Base-by-base conservation (phyloP, 2,329 filamentous ascomycete species). In the Hymenoscyphus albidus region DNA sequence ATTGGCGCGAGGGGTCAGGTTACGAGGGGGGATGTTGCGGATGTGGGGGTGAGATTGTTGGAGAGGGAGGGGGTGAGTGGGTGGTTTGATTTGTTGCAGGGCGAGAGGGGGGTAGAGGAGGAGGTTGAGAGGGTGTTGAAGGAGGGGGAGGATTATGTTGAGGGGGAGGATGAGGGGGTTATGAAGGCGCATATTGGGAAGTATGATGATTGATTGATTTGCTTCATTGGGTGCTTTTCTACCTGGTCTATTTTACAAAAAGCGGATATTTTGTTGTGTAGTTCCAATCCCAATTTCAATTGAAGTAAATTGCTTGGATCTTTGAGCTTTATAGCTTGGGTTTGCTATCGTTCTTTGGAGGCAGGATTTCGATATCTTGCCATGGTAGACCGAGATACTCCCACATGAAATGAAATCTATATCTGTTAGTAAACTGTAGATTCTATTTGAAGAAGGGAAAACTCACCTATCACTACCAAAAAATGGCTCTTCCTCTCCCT, bases 381-480 rank as follows among this genome's bases (percentile, higher is more conserved):
- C 82, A 87, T 4, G 84, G 84, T 58, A 92, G 70, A 0, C 80
- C 87, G 56, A 93, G 74, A 73, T 85, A 89, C 64, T 83, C 79
- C 77, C 88, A 93, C 70, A 93, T 83, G 70, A 85, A 89, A 69
- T 87, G 83, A 75, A 88, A 91, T 64, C 88, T 87, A 57, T 31
- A 27, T 35, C 5, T 10, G 12, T 58, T 14, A 44, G 22, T 27
- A n/a, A 22, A 22, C 35, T 13, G 1, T 56, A 48, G 0, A 55
- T 38, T 12, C 3, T 27, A 7, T 12, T 12, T 18, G 2, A 31
- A 54, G 5, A 13, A 40, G 18, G 22, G 4, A 12, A 32, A 32
- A 76, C 76, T 65, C 74, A 82, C 84, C 86, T 79, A 77, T 93
- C 90, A 76, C 89, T 92, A 2, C 90, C 90, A 76, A 93, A 93